Base-by-base conservation (phyloP, 306 rosid species). In the Dryas alaskensis region DNA sequence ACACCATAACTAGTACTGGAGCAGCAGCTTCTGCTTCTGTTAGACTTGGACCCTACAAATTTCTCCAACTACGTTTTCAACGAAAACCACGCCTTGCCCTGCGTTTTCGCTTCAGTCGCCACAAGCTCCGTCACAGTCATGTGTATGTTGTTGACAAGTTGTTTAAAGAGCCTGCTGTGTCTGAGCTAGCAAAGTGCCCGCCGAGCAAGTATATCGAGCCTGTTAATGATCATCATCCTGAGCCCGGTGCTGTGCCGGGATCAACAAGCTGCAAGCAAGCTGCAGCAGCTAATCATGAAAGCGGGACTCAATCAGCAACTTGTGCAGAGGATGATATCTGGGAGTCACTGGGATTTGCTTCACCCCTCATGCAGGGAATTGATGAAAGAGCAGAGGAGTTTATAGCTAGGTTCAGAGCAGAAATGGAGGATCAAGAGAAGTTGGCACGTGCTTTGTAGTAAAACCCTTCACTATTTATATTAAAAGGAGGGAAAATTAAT, bases 361-460 rank as follows among this genome's bases (percentile, higher is more conserved):
- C 97, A 3, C 90, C 96, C 19, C 83, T 52, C 17, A 80, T 83
- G 91, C 78, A 64, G 7, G 90, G 92, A 59, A 89, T 92, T 11
- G 86, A 92, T 60, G 81, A 81, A 70, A 78, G 93, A 81, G 97
- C 93, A 1, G 96, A 87, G 77, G 86, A 87, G 72, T 89, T 92
- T 53, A 89, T 89, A 52, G 72, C 81, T 4, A 85, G 79, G 78
- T 84, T 92, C 65, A 70, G 91, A 67, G 68, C 73, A 37, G 82
- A 89, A 40, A 81, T 89, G 91, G 77, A 67, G 60, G 87, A 71
- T 4, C 91, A 89, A 47, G 88, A 85, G 87, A 81, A 25, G 66
- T 49, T 83, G 40, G 87, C 89, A 4, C 55, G 79, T 37, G 54
- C 39, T 48, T 54, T 45, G 60, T 78, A 78, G 72, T 39, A 31